Conservation (phyloP, 805 yeast species). For the Wickerhamiella siamensis region DNA sequence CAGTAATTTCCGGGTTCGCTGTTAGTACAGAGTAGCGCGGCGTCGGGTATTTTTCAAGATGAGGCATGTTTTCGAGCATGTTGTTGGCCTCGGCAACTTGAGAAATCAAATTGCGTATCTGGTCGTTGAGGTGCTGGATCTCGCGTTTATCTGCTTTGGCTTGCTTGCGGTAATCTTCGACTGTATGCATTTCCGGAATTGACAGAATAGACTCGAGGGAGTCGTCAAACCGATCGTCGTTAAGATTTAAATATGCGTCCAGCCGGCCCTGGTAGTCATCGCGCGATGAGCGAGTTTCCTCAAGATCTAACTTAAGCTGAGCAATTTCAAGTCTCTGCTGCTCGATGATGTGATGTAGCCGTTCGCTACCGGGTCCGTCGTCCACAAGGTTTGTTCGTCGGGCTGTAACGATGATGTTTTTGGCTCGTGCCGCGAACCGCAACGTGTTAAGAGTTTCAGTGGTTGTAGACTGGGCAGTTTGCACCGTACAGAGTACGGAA, state of each 20-base stretch:
- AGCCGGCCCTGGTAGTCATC: slow-evolving; percentile 19
- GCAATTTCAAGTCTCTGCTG: slow-evolving; percentile 41
- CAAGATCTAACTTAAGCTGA: slow-evolving; percentile 16
- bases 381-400: slow-evolving; percentile 28
- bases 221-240: slow-evolving; percentile 11
- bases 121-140: slow-evolving; percentile 12
- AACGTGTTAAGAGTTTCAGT: slow-evolving; percentile 77
- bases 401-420: slow-evolving; percentile 62
- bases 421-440: slow-evolving; percentile 87
- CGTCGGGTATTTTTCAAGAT: background rate
- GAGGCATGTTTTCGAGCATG: slow-evolving; percentile 6
- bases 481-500: slow-evolving; percentile 71
- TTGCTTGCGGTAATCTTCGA: background rate
- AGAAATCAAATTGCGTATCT: slow-evolving; percentile 10
- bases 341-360: slow-evolving; percentile 45
- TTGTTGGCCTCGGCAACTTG: slow-evolving; percentile 12
- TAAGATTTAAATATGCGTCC: slow-evolving; percentile 11
- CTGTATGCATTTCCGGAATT: background rate
- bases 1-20: slow-evolving; percentile 26
- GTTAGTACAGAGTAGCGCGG: background rate
- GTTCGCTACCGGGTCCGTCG: slow-evolving; percentile 34
- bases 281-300: slow-evolving; percentile 6
- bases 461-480: slow-evolving; percentile 43
- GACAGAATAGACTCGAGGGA: slow-evolving; percentile 16
- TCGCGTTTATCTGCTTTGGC: slow-evolving; percentile 4